phyloP scores from a whole-genome alignment of 2,329 filamentous ascomycete genomes.

The Phoma sp. region DNA sequence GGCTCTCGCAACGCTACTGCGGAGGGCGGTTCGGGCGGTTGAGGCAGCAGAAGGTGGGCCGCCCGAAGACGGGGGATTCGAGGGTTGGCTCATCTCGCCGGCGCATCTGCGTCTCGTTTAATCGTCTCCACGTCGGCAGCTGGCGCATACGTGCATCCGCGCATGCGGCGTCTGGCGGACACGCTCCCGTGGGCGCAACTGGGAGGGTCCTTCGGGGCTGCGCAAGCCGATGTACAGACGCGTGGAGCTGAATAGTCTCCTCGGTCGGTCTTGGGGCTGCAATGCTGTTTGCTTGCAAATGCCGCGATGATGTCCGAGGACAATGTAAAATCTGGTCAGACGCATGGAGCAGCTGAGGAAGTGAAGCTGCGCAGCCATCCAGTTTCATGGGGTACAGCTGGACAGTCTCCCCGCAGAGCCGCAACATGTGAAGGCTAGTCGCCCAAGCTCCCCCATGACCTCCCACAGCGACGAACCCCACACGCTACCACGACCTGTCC shows the following conservation, averaged over 20 bases:
- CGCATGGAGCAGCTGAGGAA: neutral
- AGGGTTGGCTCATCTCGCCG: slow-evolving; percentile 25
- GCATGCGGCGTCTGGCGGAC: slow-evolving; percentile 7
- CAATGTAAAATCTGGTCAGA: neutral
- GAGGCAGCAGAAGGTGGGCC: slow-evolving; percentile 38
- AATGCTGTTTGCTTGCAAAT: too few relatives aligned
- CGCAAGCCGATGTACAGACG: slow-evolving; percentile 1
- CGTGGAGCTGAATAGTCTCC: neutral
- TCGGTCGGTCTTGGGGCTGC: neutral
- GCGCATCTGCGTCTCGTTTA: slow-evolving; percentile 11
- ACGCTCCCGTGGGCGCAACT: neutral
- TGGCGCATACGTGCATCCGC: slow-evolving; percentile 14
- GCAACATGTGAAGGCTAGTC: slow-evolving; percentile 20
- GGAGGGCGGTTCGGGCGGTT: slow-evolving; percentile 42
- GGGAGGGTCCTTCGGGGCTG: slow-evolving; percentile 6
- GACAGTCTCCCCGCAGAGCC: slow-evolving; percentile 33
- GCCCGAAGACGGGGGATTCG: slow-evolving; percentile 47
- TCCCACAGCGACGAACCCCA: slow-evolving; percentile 9
- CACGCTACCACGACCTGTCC: slow-evolving; percentile 6
- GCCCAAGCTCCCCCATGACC: slow-evolving; percentile 16
- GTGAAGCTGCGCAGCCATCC: neutral
- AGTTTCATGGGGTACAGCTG: neutral
- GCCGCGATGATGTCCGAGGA: too few relatives aligned
- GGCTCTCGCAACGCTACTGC: slow-evolving; percentile 49
- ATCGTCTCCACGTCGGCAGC: slow-evolving; percentile 15